phyloP scores from a whole-genome alignment of 768 basidiomycete species.

The Psilocybe subaeruginosa region DNA sequence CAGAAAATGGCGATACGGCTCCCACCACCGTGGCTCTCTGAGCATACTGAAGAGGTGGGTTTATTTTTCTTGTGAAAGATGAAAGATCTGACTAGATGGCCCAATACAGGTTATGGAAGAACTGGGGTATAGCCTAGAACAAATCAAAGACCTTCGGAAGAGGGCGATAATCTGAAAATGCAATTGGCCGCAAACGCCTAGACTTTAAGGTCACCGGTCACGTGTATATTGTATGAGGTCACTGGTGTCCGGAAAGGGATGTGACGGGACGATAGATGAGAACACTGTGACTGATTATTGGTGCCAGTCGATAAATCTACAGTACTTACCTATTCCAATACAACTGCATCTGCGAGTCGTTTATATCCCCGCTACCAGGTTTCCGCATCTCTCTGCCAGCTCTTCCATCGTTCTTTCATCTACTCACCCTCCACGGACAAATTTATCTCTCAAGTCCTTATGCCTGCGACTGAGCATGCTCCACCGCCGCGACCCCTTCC shows the following conservation, averaged over 20 bases:
- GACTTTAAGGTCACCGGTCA: constrained; percentile 4
- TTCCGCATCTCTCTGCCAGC: background rate
- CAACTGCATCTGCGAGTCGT: constrained; percentile 4
- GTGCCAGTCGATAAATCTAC: constrained; percentile 23
- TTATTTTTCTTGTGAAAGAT: constrained; percentile 1
- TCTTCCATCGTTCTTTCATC: background rate
- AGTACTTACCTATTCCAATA: constrained; percentile 9
- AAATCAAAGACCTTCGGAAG: constrained; percentile 46
- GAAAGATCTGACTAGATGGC: constrained; percentile 9
- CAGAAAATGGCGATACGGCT: constrained; percentile 71
- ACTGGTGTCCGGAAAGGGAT: constrained; percentile 10
- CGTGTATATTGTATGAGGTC: constrained; percentile 24
- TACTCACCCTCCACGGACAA: background rate
- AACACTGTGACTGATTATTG: constrained; percentile 25
- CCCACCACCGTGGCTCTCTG: constrained; percentile 87
- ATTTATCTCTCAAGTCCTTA: constrained; percentile 15
- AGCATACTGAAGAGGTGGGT: constrained; percentile 78
- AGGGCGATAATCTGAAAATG: constrained; percentile 33
- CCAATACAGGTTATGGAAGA: constrained; percentile 42
- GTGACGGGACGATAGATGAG: constrained; percentile 24
- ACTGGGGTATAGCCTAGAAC: constrained; percentile 36
- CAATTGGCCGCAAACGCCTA: background rate
- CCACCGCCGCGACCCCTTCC: constrained; percentile 16
- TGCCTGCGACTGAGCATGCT: constrained; percentile 24
- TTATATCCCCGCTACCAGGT: constrained; percentile 2